Evolutionary conservation across 805 yeast genomes (phyloP).

Genomic region (Candida stauntonica): DNA sequence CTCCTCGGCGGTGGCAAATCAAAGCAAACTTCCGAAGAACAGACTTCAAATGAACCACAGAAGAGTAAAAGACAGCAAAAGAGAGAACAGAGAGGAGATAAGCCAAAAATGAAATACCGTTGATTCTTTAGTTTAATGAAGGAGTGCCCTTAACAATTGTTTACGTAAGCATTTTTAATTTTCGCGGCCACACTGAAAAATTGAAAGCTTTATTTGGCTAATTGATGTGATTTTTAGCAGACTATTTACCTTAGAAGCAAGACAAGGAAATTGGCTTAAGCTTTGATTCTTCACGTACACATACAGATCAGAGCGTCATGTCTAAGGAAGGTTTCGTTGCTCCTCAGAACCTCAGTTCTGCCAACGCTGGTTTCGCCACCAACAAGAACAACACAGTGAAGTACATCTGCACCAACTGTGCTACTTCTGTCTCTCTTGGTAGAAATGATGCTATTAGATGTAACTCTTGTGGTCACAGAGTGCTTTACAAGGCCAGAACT

Average conservation of each 20-base stretch:
- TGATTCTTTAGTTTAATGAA: neutral
- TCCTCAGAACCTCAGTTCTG: slow-evolving; percentile 77
- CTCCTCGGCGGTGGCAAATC: slow-evolving; percentile 21
- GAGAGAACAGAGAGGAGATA: slow-evolving; percentile 36
- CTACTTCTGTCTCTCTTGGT: slow-evolving; percentile 78
- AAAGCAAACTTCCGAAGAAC: neutral
- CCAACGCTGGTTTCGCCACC: slow-evolving; percentile 73
- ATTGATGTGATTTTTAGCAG: neutral
- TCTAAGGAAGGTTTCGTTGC: slow-evolving; percentile 85
- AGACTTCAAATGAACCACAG: slow-evolving; percentile 7
- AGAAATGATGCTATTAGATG: slow-evolving; percentile 97
- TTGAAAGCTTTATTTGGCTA: neutral
- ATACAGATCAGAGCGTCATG: too few species aligned
- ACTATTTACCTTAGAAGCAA: too few species aligned
- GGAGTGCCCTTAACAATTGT: neutral
- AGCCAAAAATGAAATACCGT: slow-evolving; percentile 31
- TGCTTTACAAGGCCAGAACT: slow-evolving; percentile 93
- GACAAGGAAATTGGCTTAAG: too few species aligned
- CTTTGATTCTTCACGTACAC: too few species aligned
- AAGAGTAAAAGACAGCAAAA: slow-evolving; percentile 40
- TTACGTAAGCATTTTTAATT: neutral
- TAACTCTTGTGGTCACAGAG: slow-evolving; percentile 98
- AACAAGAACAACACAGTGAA: slow-evolving; percentile 79
- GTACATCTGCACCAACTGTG: slow-evolving; percentile 96
- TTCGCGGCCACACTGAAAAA: slow-evolving; percentile 1